Conservation (phyloP, 306 rosid genomes). For the Lathyrus oleraceus region DNA sequence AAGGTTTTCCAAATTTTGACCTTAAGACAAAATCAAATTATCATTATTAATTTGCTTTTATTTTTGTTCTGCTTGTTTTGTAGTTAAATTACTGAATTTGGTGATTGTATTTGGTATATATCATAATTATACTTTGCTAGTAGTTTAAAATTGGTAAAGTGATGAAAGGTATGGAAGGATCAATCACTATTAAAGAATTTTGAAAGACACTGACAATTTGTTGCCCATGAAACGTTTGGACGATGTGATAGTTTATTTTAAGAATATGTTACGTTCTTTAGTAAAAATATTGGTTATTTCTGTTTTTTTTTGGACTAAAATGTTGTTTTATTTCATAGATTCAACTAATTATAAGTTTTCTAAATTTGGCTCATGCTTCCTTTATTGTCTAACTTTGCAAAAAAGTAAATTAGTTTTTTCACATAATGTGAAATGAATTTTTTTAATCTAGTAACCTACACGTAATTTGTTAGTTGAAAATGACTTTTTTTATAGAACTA, state of each 20-base stretch:
- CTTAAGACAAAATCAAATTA: background rate
- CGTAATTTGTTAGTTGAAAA: background rate
- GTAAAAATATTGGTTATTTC: background rate
- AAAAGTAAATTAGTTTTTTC: background rate
- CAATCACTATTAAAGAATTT: background rate
- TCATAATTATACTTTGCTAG: background rate
- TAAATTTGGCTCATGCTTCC: background rate
- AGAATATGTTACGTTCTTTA: background rate
- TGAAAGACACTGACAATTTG: background rate
- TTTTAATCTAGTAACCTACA: no score
- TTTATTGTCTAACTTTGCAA: background rate
- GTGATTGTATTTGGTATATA: background rate
- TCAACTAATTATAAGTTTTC: background rate
- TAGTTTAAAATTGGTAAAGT: background rate
- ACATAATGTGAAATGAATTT: background rate
- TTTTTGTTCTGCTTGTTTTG: background rate
- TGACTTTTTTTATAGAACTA: background rate
- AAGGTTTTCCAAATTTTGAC: background rate
- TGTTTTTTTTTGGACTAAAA: no score
- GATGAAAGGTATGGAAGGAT: background rate
- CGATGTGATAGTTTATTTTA: conserved; percentile 26
- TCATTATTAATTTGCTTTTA: background rate
- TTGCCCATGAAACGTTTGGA: background rate
- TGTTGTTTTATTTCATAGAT: background rate
- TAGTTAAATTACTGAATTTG: background rate